These are phyloP conservation scores for Mucor plumbeus DNA, from an alignment of 371 early-diverging fungal genomes.

Conservation along the genomic window DNA sequence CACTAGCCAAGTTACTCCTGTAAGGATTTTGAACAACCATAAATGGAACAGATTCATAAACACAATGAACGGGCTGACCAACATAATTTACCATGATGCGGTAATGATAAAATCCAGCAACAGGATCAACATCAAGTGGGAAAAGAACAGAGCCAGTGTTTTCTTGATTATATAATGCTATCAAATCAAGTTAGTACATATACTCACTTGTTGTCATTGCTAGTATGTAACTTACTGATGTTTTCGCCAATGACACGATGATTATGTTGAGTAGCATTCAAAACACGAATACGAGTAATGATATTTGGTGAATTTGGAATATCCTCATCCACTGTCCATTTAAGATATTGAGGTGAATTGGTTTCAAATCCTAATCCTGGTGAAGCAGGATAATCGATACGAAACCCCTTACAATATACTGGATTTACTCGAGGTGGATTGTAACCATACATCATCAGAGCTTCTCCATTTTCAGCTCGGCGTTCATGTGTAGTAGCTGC, in stretches of 20 bases:
- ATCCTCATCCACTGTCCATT: conserved; percentile 37
- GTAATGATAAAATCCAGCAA: conserved; percentile 38
- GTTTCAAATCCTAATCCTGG: conserved; percentile 34
- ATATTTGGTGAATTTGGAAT: conserved; percentile 27
- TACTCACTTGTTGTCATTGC: no score
- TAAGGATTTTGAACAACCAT: conserved; percentile 32
- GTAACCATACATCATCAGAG: conserved; percentile 48
- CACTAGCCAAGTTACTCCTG: conserved; percentile 16
- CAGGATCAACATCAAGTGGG: conserved; percentile 27
- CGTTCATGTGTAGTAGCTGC: conserved; percentile 4
- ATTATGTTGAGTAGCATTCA: conserved; percentile 43
- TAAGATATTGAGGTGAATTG: conserved; percentile 28
- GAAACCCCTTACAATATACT: conserved; percentile 48
- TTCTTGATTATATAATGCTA: conserved; percentile 26
- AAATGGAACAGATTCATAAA: conserved; percentile 42
- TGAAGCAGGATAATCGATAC: conserved; percentile 32
- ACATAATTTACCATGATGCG: conserved; percentile 47
- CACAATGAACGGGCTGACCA: conserved; percentile 34
- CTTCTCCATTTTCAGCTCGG: conserved; percentile 43
- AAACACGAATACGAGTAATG: conserved; percentile 42
- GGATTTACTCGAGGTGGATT: conserved; percentile 58
- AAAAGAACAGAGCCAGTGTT: conserved; percentile 30
- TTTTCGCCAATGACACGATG: conserved; percentile 41
- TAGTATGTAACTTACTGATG: conserved; percentile 27
- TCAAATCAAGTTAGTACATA: background rate